Evolutionary conservation across 495 filamentous ascomycete genomes (phyloP), one percentile per base, ranked within the genome.

Genomic region (Xylaria telfairii): DNA sequence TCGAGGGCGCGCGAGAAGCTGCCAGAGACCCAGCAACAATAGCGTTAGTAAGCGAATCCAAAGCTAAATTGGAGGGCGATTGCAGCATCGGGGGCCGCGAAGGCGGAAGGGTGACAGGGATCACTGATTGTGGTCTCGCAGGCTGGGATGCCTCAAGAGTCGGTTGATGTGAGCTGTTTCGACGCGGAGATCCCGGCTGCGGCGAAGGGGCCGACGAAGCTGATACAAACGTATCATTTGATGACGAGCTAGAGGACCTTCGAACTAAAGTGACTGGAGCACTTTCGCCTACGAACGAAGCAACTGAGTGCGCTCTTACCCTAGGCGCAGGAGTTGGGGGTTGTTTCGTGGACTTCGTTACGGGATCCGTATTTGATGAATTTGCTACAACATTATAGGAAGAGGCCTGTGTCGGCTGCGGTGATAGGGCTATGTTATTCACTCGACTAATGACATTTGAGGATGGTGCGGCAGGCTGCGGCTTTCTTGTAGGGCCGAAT

Each of bases 21-120:
- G 94, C 95, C 5, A 96, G 83, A 66, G 91, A 93, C 60, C 93
- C 92, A 28, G 94, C 96, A 49, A 96, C 86, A 72, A 97, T 94
- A 63, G 96, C 93, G 80, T 94, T 90, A 26, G 85, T 84, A 24
- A 88, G 81, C 0, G 83, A 84, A 21, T 80, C 75, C 19, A 86
- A 71, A 51, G 76, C 72, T 9, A 85, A 64, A 51, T 71, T 80
- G n/a, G 77, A 71, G 10, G 62, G 63, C 17, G 75, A 39, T 21
- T 71, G 47, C 32, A 42, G 28, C 24, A 44, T 59, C 42, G 60
- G 74, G 34, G 42, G 78, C 26, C 57, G 75, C 15, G 56, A 32
- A 30, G 53, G 71, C 17, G 66, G 70, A 53, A 67, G 68, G 17
- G 26, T 34, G 42, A 61, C 24, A 51, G 61, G 21, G 41, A 66